A percentile compares a stretch with the other conserved stretches of the same genome.
Conservation (phyloP, 2,329 filamentous ascomycete genomes). For the Lomentospora prolificans region DNA sequence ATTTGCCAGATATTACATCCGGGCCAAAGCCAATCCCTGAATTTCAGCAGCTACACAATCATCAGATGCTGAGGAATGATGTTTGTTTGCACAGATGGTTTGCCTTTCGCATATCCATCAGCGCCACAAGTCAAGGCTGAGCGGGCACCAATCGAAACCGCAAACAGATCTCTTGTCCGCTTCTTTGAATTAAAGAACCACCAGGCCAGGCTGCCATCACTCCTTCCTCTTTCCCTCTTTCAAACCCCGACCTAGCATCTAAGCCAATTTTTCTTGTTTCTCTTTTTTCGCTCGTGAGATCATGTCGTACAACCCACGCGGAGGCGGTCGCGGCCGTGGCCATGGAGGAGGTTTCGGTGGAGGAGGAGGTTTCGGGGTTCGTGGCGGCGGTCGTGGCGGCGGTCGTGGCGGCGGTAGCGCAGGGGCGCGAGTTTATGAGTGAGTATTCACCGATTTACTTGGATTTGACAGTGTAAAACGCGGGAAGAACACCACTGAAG, state of each 20-base stretch:
- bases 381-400: constrained; percentile 16
- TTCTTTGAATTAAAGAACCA: background rate
- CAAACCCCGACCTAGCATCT: no score
- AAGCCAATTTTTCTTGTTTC: background rate
- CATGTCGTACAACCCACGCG: background rate
- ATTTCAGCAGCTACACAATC: no score
- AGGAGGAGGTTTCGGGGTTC: constrained; percentile 20
- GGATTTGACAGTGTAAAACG: no score
- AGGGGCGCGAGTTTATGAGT: constrained; percentile 21
- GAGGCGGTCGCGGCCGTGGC: background rate
- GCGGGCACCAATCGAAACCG: background rate
- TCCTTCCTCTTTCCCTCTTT: no score
- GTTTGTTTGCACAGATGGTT: background rate
- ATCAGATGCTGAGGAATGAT: no score
- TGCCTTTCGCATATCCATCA: no score
- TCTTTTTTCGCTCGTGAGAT: background rate
- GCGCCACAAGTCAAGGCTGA: background rate
- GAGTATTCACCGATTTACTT: constrained; percentile 17
- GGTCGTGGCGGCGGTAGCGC: constrained; percentile 20
- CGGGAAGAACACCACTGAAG: constrained; percentile 20
- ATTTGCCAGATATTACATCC: no score
- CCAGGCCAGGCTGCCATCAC: no score
- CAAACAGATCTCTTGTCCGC: background rate
- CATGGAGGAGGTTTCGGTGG: constrained; percentile 14
- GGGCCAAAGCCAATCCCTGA: no score